Evolutionary conservation across 306 rosid genomes (phyloP).

Genomic region (Prunus fruticosa): DNA sequence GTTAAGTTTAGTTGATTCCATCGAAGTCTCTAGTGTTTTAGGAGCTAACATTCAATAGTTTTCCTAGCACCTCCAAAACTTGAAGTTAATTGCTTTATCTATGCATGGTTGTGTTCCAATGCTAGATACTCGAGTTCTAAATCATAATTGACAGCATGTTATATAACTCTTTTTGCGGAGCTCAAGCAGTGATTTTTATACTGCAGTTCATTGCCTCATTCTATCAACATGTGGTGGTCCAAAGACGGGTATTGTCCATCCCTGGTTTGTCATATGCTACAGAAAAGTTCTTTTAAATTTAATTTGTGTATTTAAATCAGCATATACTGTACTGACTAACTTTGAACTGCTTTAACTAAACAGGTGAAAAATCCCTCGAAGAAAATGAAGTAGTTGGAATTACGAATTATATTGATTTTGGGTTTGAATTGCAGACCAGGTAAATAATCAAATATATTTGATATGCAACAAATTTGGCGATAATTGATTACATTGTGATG

Average conservation of each 20-base stretch:
- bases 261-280: not conserved
- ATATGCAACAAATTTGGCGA: constrained; percentile 14
- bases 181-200: constrained; percentile 21
- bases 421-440: constrained; percentile 88
- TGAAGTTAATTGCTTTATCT: not conserved
- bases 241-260: constrained; percentile 72
- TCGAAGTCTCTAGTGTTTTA: not conserved
- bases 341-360: constrained; percentile 32
- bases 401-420: constrained; percentile 94
- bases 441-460: constrained; percentile 26
- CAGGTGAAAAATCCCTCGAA: constrained; percentile 96
- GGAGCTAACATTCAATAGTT: not conserved
- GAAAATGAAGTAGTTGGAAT: constrained; percentile 78
- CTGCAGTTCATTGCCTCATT: constrained; percentile 94
- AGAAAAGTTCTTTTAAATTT: not conserved
- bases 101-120: not conserved
- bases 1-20: not conserved
- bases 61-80: not conserved
- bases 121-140: not conserved
- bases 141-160: not conserved
- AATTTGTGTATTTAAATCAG: not conserved
- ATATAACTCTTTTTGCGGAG: not conserved
- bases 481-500: constrained; percentile 23
- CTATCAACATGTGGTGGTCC: constrained; percentile 96
- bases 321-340: constrained; percentile 17